A percentile compares a stretch with the other conserved stretches of the same genome.
These are phyloP conservation scores for Oryza glaberrima DNA, from an alignment of 176 grass and related monocot genomes.

Conservation along the genomic window DNA sequence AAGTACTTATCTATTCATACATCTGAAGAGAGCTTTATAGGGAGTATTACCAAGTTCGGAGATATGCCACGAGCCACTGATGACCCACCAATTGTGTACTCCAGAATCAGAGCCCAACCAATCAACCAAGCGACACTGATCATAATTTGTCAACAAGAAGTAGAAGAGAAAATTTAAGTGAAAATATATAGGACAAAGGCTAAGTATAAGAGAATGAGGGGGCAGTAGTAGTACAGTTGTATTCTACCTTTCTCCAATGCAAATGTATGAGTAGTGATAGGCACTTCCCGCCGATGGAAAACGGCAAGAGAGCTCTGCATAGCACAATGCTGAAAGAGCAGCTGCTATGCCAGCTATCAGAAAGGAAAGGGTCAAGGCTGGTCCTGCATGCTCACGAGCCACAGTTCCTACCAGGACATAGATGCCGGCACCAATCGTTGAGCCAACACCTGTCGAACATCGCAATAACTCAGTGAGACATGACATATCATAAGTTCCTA, in stretches of 20 bases:
- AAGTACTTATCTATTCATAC: constrained; percentile 2
- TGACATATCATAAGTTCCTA: neutral
- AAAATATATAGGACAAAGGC: neutral
- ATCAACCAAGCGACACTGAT: constrained; percentile 87
- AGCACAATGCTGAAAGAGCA: constrained; percentile 81
- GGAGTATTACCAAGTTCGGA: constrained; percentile 75
- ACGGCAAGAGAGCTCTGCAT: constrained; percentile 88
- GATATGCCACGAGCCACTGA: constrained; percentile 92
- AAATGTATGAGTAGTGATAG: constrained; percentile 94
- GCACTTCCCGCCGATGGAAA: constrained; percentile 91
- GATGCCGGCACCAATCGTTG: constrained; percentile 81
- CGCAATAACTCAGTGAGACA: constrained; percentile 29
- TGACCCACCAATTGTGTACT: constrained; percentile 87
- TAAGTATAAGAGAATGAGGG: neutral
- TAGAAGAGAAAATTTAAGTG: neutral
- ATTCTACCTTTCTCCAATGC: constrained; percentile 86
- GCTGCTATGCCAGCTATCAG: constrained; percentile 80
- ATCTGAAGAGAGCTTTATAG: constrained; percentile 13
- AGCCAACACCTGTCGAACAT: constrained; percentile 61
- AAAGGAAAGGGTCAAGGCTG: constrained; percentile 80
- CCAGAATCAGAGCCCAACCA: constrained; percentile 90
- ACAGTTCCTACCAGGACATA: constrained; percentile 94
- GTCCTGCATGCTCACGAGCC: constrained; percentile 81
- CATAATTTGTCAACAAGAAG: constrained; percentile 37
- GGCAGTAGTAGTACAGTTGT: neutral